Base-by-base conservation (phyloP, 1,284 basidiomycete species). In the Cutaneotrichosporon dermatis region DNA sequence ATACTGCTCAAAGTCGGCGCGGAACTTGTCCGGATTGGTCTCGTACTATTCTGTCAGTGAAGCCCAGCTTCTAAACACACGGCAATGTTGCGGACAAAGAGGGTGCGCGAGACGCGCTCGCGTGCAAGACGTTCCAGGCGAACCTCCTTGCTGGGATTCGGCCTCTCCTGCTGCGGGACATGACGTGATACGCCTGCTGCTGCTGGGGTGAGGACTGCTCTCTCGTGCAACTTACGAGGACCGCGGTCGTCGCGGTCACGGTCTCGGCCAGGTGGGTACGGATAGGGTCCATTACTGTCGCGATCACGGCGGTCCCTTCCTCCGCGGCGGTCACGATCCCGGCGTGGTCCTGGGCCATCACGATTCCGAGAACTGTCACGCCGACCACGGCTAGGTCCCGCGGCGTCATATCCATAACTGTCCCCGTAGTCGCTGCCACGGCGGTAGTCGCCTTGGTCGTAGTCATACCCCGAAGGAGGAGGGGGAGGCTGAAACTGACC, bases 21-120 rank as follows among this genome's bases (percentile, higher is more conserved):
- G 86, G n/a, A 98, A 86, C 72, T 89, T 86, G 9, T 86, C 85
- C 66, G 89, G 87, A 68, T 88, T 84, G 16, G 92, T 91, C 80
- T 94, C 91, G 80, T 95, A 97, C 94, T 95, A 77, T 7, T 40
- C 39, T 40, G 43, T 61, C 41, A 55, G 46, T 34, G 41, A 8
- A 9, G 45, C 39, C 46, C 13, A 25, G 8, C 15, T 11, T 43
- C 2, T 2, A n/a, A 15, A 78, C 80, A 63, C 67, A 89, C 93
- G 85, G 92, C 93, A 70, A 97, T 90, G 76, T 98, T 98, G 69
- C 95, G 88, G 64, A 98, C 92, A 74, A 99, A 99, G 42, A 99
- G 80, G 1, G 93, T 97, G 54, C 95, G 85, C 76, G 95, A 96
- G 1, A 93, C 93, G 69, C 90, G 84, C 79, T 96, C 94, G 60